Evolutionary conservation across 2,329 filamentous ascomycete genomes (phyloP), one percentile per base, ranked within the genome.

Genomic region (Hymenoscyphus fraxineus): DNA sequence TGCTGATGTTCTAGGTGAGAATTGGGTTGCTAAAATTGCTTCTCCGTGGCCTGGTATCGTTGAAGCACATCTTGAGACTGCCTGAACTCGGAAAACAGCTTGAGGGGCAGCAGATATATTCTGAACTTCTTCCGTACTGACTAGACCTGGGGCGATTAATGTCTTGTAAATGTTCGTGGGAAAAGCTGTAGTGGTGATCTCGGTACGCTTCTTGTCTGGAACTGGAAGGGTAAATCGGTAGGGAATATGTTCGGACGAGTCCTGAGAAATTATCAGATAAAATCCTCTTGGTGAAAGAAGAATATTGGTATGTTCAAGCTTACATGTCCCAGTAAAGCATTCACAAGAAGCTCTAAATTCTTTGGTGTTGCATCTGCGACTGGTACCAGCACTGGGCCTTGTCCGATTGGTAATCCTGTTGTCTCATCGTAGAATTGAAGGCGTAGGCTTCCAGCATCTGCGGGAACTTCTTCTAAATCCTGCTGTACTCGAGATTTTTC

Each of bases 31-130:
- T 27, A 98, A 82, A 70, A 98, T 98, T 2, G 93, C 88, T 76
- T 97, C 91, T 47, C 93, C 93, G 77, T 99, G 95, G 13, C 95
- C 95, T 3, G 90, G 88, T 69, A 98, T 96, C 62, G 88, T 88
- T 66, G 93, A 91, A 6, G 93, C 90, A 79, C 95, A 94, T 77
- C 95, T 85, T 59, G 93, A 94, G 54, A 97, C 93, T 12, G 92
- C 90, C 72, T 95, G 93, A 31, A 98, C 95, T 72, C 90, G 88
- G 81, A 97, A 98, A 0, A 98, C 90, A 27, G 94, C 92, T 77
- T 99, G 94, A 0, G 95, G 94, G 73, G 88, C 85, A 55, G 86
- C 85, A 44, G 82, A 83, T 32, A 88, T 47, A 78, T 80, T 73
- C 51, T 81, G 73, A 3, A 74, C 68, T 77, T 75, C 72, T 72